Evolutionary conservation across 148 eudicot species (phyloP).

Genomic region (Rhododendron simsii): DNA sequence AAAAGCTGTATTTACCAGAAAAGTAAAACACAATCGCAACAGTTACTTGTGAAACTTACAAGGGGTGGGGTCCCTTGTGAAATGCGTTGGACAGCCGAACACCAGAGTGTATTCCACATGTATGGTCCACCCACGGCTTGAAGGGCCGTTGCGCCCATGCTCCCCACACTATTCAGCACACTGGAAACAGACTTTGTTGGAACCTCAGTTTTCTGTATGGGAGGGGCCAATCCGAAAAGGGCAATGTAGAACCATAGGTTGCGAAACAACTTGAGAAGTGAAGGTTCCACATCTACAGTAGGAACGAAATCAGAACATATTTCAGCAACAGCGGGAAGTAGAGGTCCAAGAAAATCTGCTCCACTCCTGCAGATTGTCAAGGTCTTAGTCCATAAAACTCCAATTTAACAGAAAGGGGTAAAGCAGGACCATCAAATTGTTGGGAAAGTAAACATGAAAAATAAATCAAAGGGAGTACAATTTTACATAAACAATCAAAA

Average conservation of each 20-base stretch:
- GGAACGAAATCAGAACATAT: constrained; percentile 96
- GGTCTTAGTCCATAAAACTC: neutral
- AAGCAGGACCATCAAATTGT: neutral
- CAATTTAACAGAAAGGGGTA: neutral
- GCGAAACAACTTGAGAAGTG: constrained; percentile 86
- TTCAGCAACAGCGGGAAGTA: constrained; percentile 96
- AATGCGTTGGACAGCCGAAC: constrained; percentile 83
- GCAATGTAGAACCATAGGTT: constrained; percentile 98
- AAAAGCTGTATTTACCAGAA: neutral
- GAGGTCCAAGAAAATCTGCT: constrained; percentile 98
- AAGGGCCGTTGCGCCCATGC: constrained; percentile 70
- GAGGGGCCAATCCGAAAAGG: constrained; percentile 96
- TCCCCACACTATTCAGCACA: constrained; percentile 67
- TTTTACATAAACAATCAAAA: neutral
- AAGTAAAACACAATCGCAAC: neutral
- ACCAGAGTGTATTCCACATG: constrained; percentile 87
- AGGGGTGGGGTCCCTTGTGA: constrained; percentile 99
- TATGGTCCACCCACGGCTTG: constrained; percentile 98
- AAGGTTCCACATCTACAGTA: constrained; percentile 77
- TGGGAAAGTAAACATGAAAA: neutral
- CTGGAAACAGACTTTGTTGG: constrained; percentile 62
- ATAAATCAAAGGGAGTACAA: neutral
- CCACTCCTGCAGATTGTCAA: constrained; percentile 70
- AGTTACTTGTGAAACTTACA: constrained; percentile 45
- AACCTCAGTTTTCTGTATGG: constrained; percentile 62